These are phyloP conservation scores for Chrysopogon serrulatus DNA, from an alignment of 176 grass and related monocot genomes.

Conservation along the genomic window DNA sequence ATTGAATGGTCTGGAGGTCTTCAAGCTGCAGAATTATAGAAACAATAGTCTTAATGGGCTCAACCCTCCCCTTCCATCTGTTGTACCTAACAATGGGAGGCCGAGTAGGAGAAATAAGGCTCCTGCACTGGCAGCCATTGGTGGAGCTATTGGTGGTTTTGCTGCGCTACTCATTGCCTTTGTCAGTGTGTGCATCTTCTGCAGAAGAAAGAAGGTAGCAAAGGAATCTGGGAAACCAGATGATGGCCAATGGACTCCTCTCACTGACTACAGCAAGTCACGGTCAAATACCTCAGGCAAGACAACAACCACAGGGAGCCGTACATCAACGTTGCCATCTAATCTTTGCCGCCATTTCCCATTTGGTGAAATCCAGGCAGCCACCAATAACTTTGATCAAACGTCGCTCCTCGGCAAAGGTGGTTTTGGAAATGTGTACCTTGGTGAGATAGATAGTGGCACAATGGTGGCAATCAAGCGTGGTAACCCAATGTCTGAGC, in stretches of 20 bases:
- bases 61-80: constrained; percentile 25
- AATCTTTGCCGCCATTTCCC: constrained; percentile 52
- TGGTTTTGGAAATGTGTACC: constrained; percentile 17
- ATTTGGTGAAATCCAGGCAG: constrained; percentile 24
- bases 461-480: constrained; percentile 6
- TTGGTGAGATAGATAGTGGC: neutral
- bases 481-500: neutral
- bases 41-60: constrained; percentile 46
- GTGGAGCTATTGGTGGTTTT: neutral
- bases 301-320: neutral
- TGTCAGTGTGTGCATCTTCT: neutral
- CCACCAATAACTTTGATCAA: constrained; percentile 9
- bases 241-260: neutral
- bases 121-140: neutral
- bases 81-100: neutral
- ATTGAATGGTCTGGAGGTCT: constrained; percentile 81
- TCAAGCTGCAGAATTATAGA: constrained; percentile 24
- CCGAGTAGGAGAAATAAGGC: neutral
- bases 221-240: neutral
- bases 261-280: neutral
- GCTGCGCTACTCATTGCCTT: neutral
- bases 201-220: neutral
- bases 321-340: neutral
- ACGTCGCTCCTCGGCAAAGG: neutral
- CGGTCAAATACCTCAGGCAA: neutral